Base-by-base conservation (phyloP, 1,284 basidiomycete species). In the Mycena citricolor region DNA sequence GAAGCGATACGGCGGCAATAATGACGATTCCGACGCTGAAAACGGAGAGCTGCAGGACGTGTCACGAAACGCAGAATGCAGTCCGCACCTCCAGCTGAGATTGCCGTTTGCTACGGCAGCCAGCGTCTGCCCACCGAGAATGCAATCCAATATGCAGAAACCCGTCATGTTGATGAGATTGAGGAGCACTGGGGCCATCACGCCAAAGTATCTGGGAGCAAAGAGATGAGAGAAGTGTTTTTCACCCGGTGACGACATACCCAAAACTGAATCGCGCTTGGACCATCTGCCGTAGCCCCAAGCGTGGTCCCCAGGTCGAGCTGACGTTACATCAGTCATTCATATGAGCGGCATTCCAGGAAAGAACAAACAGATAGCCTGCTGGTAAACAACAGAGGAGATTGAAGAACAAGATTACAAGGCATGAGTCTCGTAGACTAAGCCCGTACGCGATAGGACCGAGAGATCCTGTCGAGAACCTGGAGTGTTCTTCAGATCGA, bases 251-350 rank as follows among this genome's bases (percentile, higher is more conserved):
- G 39, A 22, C 22, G 26, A 62, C 76, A 22, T 32, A 86, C 79
- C 88, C 90, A 59, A 91, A 90, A 26, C 79, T 83, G 63, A 84
- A 88, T 19, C 86, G 71, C 5, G 90, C 82, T 47, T 83, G 78
- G 16, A 90, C 80, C 86, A 94, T 91, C 57, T 93, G 90, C n/a
- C 91, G 76, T 68, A 94, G 77, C 8, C 91, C 92, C 0, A 87
- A 70, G 61, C 82, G 84, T 0, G 90, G 86, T n/a, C 92, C 91
- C 79, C 88, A 92, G 29, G 85, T 90, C 11, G 83, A 74, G 39
- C 86, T 90, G 40, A 5, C 22, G 32, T 12, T 5, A 32, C 11
- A n/a, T 22, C 34, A 37, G 25, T 24, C 36, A 43, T 10, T 14
- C 34, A 21, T 29, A 10, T 8, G 13, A 39, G 3, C 14, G 0